Conservation (phyloP, 2,329 filamentous ascomycete species). For the Dothistroma pini region DNA sequence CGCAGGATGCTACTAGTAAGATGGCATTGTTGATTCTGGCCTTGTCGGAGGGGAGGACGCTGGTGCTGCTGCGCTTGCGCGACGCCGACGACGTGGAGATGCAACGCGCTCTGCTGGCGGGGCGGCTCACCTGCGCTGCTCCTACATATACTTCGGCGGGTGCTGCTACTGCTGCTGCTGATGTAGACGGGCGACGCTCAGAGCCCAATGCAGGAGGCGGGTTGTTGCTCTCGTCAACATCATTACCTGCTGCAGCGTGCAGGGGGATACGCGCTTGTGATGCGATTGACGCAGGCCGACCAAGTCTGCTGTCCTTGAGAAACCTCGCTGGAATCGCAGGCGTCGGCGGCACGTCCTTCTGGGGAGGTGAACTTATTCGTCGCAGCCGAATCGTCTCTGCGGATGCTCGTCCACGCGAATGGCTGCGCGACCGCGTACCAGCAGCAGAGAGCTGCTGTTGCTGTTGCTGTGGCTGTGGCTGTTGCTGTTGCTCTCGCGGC, state of each 20-base stretch:
- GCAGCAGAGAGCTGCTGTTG: background rate
- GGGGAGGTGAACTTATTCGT: background rate
- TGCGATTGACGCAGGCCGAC: conserved; percentile 2
- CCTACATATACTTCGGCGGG: background rate
- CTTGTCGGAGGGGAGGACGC: background rate
- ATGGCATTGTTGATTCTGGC: background rate
- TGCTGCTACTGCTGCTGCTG: background rate
- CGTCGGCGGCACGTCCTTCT: background rate
- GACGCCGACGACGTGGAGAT: background rate
- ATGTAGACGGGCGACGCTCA: background rate
- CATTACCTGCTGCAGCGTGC: background rate
- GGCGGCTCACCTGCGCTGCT: background rate
- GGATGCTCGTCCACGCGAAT: background rate
- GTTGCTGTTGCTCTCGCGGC: background rate
- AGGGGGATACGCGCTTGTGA: background rate
- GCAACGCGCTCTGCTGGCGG: background rate
- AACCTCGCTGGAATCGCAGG: conserved; percentile 1
- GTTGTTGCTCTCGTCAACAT: background rate
- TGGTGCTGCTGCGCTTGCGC: background rate
- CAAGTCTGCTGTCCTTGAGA: background rate
- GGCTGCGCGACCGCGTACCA: background rate
- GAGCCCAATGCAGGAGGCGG: background rate
- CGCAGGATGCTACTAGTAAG: background rate
- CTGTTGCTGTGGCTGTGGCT: background rate
- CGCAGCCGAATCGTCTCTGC: background rate